Evolutionary conservation across 176 grass and related monocot species (phyloP), one percentile per base, ranked within the genome.

Genomic region (Aegilops bicornis): DNA sequence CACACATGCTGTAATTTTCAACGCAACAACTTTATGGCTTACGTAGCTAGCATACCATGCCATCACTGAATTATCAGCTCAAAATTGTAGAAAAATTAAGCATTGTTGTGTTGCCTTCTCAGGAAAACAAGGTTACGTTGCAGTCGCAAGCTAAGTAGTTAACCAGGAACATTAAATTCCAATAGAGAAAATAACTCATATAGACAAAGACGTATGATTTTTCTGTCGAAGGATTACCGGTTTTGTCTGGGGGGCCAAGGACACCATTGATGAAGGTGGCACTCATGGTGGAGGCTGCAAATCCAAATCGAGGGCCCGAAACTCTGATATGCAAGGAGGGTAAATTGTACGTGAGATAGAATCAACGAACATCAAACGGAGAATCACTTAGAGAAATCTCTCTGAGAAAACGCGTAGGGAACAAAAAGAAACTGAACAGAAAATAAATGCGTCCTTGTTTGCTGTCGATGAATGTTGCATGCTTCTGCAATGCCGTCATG

Each of bases 261-360:
- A 30, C 40, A 62, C 73, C 73, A 64, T 92, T 95, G 79, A 95
- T 88, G 83, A 95, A 84, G 5, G 87, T 39, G 15, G 90, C 84
- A 20, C 88, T 79, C 20, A 48, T 4, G 19, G 29, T 63, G 37
- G 90, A 90, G 40, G 88, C 5, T 69, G 39, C 40, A 3, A 78
- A 2, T 25, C 93, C 93, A 23, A 86, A 17, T 40, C 93, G 48
- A 95, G 80, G 2, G 82, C 58, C 29, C 90, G 84, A 17, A 95
- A 50, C 43, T 79, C 93, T 95, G 79, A 40, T 48, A 77, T 3
- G 32, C 58, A 11, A 54, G 14, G 54, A 52, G 24, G 2, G 19
- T 39, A 48, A 7, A 40, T 30, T 22, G 6, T 13, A 83, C 37
- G 37, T 31, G 42, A 86, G 50, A 58, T 22, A 8, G n/a, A 74